These are phyloP conservation scores for Silene noctiflora DNA, from an alignment of 179 eudicot genomes.

Conservation along the genomic window DNA sequence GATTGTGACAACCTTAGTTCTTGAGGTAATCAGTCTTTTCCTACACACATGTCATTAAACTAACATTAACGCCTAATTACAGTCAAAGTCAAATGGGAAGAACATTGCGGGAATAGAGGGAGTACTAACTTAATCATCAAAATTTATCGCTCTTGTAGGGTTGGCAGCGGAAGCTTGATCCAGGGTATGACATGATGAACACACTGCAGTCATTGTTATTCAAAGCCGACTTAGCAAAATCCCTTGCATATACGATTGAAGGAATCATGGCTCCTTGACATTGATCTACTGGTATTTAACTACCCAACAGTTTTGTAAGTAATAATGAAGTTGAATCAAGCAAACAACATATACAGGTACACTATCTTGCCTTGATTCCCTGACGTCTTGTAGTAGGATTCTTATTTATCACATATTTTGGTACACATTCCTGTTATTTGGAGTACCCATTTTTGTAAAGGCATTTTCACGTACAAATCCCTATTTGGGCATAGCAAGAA, in stretches of 20 bases:
- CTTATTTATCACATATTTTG: background rate
- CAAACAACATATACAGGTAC: conserved; percentile 15
- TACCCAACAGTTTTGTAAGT: conserved; percentile 30
- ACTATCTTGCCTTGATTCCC: background rate
- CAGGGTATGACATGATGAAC: conserved; percentile 60
- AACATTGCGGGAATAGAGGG: too few relatives aligned
- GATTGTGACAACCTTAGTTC: conserved; percentile 66
- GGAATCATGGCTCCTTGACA: conserved; percentile 54
- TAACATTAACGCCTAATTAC: too few relatives aligned
- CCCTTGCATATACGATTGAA: conserved; percentile 64
- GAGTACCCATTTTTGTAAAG: conserved; percentile 8
- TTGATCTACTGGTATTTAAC: conserved; percentile 17
- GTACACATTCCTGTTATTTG: conserved; percentile 23
- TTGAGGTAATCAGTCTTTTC: conserved; percentile 50
- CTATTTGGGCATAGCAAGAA: background rate
- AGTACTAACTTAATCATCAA: background rate
- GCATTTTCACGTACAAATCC: background rate
- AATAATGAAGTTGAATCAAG: conserved; percentile 23
- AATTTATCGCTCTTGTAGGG: conserved; percentile 38
- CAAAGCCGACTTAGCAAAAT: conserved; percentile 64
- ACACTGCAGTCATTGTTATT: conserved; percentile 59
- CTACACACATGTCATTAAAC: background rate
- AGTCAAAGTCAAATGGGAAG: background rate
- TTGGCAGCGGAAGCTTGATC: conserved; percentile 77
- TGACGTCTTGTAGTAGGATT: conserved; percentile 10